phyloP scores from a whole-genome alignment of 1,139 yeast species.

The Candida glucosophila region DNA sequence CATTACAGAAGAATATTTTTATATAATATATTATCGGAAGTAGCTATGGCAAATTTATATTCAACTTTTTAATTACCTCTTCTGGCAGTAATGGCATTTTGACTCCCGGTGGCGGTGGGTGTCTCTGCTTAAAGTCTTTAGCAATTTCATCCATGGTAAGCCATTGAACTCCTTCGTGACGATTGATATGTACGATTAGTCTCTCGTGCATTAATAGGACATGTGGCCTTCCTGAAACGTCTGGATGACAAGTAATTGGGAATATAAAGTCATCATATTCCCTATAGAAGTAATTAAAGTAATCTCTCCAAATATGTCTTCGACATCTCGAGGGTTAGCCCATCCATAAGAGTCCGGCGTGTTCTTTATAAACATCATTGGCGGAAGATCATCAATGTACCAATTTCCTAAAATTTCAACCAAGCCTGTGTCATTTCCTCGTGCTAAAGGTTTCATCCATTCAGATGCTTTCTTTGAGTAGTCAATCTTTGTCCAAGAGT shows the following conservation, averaged over 20 bases:
- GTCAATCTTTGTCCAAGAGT: not conserved
- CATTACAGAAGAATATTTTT: too few species aligned
- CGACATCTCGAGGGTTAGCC: constrained; percentile 1
- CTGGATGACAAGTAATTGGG: constrained; percentile 1
- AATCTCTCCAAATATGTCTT: constrained; percentile 12
- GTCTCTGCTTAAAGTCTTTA: constrained; percentile 13
- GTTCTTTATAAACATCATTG: constrained; percentile 1
- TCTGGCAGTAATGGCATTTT: not conserved
- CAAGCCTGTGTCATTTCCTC: constrained; percentile 1
- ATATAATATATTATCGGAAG: too few species aligned
- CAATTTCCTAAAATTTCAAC: constrained; percentile 1
- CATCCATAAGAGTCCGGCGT: constrained; percentile 1
- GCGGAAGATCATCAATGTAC: constrained; percentile 1
- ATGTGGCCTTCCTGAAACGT: constrained; percentile 15
- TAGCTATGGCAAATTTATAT: too few species aligned
- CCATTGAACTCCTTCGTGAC: constrained; percentile 25
- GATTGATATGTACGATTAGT: constrained; percentile 18
- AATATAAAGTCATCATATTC: constrained; percentile 1
- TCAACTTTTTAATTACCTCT: not conserved
- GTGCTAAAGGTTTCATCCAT: constrained; percentile 1
- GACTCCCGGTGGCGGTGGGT: constrained; percentile 2
- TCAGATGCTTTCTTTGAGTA: constrained; percentile 1
- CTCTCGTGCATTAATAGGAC: constrained; percentile 21
- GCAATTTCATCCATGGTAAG: constrained; percentile 20
- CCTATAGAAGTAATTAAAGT: constrained; percentile 16